Evolutionary conservation across 257 asterid species (phyloP).

Genomic region (Lithospermum erythrorhizon): DNA sequence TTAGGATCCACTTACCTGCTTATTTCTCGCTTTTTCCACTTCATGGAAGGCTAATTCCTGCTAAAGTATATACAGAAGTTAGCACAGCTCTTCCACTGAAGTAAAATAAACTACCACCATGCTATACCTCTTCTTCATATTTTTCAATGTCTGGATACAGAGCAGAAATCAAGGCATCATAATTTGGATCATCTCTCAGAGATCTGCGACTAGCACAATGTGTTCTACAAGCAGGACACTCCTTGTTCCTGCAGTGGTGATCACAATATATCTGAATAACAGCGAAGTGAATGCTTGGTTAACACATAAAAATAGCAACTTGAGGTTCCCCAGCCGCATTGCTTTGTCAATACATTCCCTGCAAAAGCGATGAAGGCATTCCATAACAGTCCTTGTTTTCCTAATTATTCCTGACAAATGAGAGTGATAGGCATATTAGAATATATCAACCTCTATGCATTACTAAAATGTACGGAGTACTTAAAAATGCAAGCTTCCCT

Average conservation of each 20-base stretch:
- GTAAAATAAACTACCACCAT: slow-evolving; percentile 16
- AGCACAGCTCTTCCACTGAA: slow-evolving; percentile 3
- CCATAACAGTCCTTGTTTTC: slow-evolving; percentile 99
- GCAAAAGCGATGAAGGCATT: slow-evolving; percentile 98
- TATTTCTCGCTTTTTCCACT: slow-evolving; percentile 88
- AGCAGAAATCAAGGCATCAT: slow-evolving; percentile 80
- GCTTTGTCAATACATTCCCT: slow-evolving; percentile 99
- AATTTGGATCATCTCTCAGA: slow-evolving; percentile 95
- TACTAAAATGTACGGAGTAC: too few relatives aligned
- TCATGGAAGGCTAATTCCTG: slow-evolving; percentile 95
- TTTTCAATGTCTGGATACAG: slow-evolving; percentile 90
- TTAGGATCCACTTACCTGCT: slow-evolving; percentile 45
- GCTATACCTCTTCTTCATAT: slow-evolving; percentile 85
- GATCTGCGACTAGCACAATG: slow-evolving; percentile 99
- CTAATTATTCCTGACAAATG: slow-evolving; percentile 66
- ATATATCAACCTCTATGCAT: background rate
- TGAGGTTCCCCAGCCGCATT: slow-evolving; percentile 86
- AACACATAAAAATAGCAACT: slow-evolving; percentile 10
- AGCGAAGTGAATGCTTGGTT: slow-evolving; percentile 2
- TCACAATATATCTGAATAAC: slow-evolving; percentile 10
- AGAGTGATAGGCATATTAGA: slow-evolving; percentile 14
- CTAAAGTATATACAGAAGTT: slow-evolving; percentile 12
- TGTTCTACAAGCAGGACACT: slow-evolving; percentile 99
- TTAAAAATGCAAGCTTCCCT: too few relatives aligned
- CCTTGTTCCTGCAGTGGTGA: slow-evolving; percentile 65